phyloP scores from a whole-genome alignment of 352 stramenopile genomes.

The Phytophthora quininea region DNA sequence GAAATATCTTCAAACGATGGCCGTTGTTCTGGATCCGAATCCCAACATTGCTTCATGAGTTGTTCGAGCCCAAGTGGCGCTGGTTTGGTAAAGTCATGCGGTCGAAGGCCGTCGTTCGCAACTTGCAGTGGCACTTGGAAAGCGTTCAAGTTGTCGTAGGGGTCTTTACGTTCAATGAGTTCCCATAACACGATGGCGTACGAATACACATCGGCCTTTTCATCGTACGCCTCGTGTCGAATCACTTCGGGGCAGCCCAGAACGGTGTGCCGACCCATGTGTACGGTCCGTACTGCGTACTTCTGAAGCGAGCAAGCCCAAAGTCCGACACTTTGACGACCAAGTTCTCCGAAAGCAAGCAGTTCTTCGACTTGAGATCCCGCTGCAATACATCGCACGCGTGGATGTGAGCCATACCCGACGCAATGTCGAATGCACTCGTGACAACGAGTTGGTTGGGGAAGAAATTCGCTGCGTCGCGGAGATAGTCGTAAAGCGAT shows the following conservation, averaged over 20 bases:
- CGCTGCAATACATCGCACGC: slow-evolving; percentile 61
- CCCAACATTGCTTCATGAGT: slow-evolving; percentile 81
- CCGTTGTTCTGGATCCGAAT: slow-evolving; percentile 67
- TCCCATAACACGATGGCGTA: slow-evolving; percentile 80
- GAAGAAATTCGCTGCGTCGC: slow-evolving; percentile 78
- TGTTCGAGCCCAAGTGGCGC: slow-evolving; percentile 67
- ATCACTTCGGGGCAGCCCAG: slow-evolving; percentile 84
- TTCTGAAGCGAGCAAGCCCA: slow-evolving; percentile 64
- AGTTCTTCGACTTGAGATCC: slow-evolving; percentile 85
- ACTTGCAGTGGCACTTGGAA: slow-evolving; percentile 79
- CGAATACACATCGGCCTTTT: slow-evolving; percentile 85
- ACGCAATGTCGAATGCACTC: slow-evolving; percentile 67
- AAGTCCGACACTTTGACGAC: slow-evolving; percentile 83
- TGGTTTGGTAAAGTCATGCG: slow-evolving; percentile 47
- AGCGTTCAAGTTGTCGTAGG: slow-evolving; percentile 75
- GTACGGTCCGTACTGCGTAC: slow-evolving; percentile 51
- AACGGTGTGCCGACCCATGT: slow-evolving; percentile 85
- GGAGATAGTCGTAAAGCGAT: slow-evolving; percentile 83
- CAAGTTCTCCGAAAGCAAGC: slow-evolving; percentile 74
- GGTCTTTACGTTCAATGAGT: slow-evolving; percentile 72
- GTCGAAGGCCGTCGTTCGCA: slow-evolving; percentile 70
- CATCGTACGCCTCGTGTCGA: slow-evolving; percentile 74
- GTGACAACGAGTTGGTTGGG: slow-evolving; percentile 65
- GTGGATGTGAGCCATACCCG: slow-evolving; percentile 72
- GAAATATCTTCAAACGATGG: slow-evolving; percentile 67